phyloP scores from a whole-genome alignment of 78 protist species.

The Bigelowiella natans region DNA sequence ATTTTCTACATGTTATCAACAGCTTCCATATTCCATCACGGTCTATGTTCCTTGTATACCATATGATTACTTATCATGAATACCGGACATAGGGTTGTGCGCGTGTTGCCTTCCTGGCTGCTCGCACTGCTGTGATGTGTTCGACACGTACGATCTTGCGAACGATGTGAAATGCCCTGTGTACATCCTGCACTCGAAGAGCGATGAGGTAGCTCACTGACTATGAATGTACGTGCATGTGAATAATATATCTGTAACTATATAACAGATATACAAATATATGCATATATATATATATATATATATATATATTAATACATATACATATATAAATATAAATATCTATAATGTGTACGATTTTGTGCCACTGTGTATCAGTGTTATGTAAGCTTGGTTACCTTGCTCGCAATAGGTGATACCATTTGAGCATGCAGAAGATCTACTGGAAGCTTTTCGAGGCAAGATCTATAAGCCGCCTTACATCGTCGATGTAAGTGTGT shows the following conservation, averaged over 20 bases:
- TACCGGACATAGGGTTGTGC: background rate
- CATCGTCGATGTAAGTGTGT: too few species aligned
- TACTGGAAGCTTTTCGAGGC: too few species aligned
- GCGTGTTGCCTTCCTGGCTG: background rate
- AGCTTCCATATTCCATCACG: too few species aligned
- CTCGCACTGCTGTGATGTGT: background rate
- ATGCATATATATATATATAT: background rate
- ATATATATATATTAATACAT: background rate
- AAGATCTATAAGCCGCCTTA: too few species aligned
- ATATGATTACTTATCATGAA: too few species aligned
- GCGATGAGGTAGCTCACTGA: background rate
- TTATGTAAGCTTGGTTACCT: too few species aligned
- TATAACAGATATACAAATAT: background rate
- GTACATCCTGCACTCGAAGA: background rate
- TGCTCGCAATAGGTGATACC: too few species aligned
- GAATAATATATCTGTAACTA: background rate
- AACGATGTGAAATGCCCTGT: background rate
- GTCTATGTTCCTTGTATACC: too few species aligned
- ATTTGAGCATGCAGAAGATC: too few species aligned
- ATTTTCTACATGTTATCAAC: too few species aligned
- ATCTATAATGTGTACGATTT: background rate
- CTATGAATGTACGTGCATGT: background rate
- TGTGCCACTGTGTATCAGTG: background rate
- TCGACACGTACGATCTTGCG: background rate
- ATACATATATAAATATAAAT: background rate